These are phyloP conservation scores for Tephrocybe sp. DNA, from an alignment of 768 basidiomycete species.

Conservation along the genomic window DNA sequence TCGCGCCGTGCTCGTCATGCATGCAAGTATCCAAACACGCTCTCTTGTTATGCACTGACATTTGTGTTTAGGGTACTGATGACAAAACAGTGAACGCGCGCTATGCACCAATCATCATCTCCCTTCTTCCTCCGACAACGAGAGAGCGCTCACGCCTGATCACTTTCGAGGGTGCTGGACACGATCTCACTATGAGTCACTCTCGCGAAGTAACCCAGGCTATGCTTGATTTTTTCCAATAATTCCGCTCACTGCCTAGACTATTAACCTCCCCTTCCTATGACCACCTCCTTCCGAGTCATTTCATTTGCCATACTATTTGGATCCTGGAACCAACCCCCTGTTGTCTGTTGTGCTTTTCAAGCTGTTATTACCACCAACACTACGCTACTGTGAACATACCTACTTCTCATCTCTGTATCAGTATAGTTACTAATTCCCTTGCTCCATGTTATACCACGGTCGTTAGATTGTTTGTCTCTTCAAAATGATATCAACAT, in stretches of 20 bases:
- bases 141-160: slow-evolving; percentile 39
- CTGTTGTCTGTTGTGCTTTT: slow-evolving; percentile 9
- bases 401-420: slow-evolving; percentile 11
- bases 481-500: no score
- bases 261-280: neutral
- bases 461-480: no score
- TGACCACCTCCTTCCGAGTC: neutral
- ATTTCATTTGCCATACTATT: neutral
- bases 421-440: slow-evolving; percentile 6
- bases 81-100: slow-evolving; percentile 57
- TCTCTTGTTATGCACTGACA: slow-evolving; percentile 5
- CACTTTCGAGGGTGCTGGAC: slow-evolving; percentile 50
- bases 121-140: slow-evolving; percentile 39
- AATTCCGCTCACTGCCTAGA: neutral
- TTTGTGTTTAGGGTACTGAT: slow-evolving; percentile 49
- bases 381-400: neutral
- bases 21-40: slow-evolving; percentile 38
- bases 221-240: slow-evolving; percentile 31
- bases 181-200: slow-evolving; percentile 52
- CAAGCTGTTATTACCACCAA: neutral
- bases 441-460: neutral
- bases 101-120: slow-evolving; percentile 48
- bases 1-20: slow-evolving; percentile 60
- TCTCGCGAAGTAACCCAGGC: slow-evolving; percentile 32
- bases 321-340: neutral